Conservation (phyloP, 192 early-diverging fungal species). For the Rhizophagus clarus region DNA sequence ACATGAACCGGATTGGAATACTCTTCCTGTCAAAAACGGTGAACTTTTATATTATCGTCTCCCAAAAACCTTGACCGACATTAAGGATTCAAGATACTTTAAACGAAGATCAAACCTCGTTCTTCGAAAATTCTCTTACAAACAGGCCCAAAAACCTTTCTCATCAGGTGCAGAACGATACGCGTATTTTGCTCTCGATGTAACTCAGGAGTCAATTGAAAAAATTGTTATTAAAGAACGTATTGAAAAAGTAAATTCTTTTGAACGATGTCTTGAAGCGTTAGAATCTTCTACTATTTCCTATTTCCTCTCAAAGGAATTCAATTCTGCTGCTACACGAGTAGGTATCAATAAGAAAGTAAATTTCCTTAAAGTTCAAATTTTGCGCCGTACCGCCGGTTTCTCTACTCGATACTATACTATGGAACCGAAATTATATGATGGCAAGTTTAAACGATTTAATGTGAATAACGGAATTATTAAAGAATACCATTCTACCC, state of each 20-base stretch:
- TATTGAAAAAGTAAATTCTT: background rate
- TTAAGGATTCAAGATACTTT: too few relatives aligned
- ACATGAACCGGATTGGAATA: too few relatives aligned
- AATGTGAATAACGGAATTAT: conserved; percentile 21
- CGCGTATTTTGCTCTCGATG: background rate
- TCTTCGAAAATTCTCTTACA: too few relatives aligned
- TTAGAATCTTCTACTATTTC: conserved; percentile 9
- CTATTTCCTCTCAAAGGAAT: conserved; percentile 3
- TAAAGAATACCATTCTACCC: background rate
- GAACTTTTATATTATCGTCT: too few relatives aligned
- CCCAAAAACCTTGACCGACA: too few relatives aligned
- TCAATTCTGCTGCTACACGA: background rate
- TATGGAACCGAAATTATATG: background rate
- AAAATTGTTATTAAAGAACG: conserved; percentile 24
- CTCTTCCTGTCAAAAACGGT: too few relatives aligned
- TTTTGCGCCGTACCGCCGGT: background rate
- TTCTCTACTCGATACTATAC: background rate
- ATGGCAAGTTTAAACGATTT: conserved; percentile 4
- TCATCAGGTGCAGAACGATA: too few relatives aligned
- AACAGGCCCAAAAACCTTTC: too few relatives aligned
- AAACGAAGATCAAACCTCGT: too few relatives aligned
- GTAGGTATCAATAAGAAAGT: background rate
- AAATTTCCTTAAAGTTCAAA: conserved; percentile 5
- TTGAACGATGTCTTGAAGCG: conserved; percentile 16
- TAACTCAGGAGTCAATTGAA: background rate